phyloP scores from a whole-genome alignment of 1,284 basidiomycete genomes.

The Chiua sp. region DNA sequence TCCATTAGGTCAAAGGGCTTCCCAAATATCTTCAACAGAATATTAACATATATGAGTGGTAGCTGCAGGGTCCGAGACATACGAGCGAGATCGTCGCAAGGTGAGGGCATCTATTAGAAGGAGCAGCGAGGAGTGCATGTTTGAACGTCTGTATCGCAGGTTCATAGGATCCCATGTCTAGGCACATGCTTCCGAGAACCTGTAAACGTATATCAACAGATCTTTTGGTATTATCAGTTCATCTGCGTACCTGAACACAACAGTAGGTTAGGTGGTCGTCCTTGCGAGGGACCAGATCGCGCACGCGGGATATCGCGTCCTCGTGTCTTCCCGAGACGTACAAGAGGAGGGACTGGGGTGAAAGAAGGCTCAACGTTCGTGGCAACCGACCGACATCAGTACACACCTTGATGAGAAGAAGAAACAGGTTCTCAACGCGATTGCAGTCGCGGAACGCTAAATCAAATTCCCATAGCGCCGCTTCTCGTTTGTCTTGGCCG shows the following conservation, averaged over 20 bases:
- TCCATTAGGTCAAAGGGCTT: background rate
- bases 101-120: background rate
- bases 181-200: background rate
- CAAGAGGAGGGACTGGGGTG: background rate
- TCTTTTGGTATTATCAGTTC: background rate
- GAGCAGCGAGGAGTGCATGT: background rate
- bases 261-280: background rate
- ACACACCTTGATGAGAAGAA: background rate
- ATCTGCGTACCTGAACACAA: background rate
- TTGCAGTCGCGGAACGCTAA: background rate
- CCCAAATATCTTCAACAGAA: background rate
- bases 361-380: background rate
- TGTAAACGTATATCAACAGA: background rate
- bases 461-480: background rate
- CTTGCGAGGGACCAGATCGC: background rate
- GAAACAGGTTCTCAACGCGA: background rate
- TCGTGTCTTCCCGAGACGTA: background rate
- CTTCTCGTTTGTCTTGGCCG: background rate
- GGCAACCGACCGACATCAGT: too few relatives aligned
- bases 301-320: background rate
- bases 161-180: background rate
- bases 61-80: background rate
- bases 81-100: background rate
- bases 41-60: background rate
- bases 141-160: background rate